Base-by-base conservation (phyloP, 495 filamentous ascomycete genomes). In the Penicillium malachiteum region DNA sequence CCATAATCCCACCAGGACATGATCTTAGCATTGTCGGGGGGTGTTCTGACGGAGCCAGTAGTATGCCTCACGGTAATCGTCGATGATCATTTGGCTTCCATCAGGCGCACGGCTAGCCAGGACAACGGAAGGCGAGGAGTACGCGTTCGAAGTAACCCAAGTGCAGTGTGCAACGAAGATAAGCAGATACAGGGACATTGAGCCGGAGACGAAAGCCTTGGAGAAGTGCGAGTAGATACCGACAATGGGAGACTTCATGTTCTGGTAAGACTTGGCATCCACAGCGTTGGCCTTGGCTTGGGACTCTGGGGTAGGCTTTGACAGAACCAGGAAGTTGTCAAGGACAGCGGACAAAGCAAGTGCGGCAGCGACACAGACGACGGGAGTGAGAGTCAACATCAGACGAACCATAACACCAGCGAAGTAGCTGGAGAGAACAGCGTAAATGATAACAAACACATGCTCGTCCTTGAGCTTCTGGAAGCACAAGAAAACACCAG, bases 1-100 rank as follows among this genome's bases (percentile, higher is more conserved):
- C 95, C 95, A 61, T 99, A 99, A 69, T 99, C 95, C 95, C 95
- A 99, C 95, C 95, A 99, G 13, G 91, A 92, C 95, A 97, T 97
- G 66, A 99, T 89, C 83, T 99, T 99, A 62, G 95, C 93, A 66
- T 96, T 88, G 44, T 92, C 82, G 14, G 85, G 78, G n/a, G 3
- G 95, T 97, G 71, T 99, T 99, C 72, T 97, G 96, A 59, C 95
- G 89, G 45, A 99, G 86, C 95, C 95, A 99, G 74, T 99, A 96
- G 78, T 99, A 99, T 3, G 95, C 95, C 79, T 99, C 95, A 66
- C 95, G 87, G 73, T 99, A 99, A 71, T 99, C 95, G 65, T 99
- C 95, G 66, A 99, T 99, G 71, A 99, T 97, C 74, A 93, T 91
- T 63, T 97, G 94, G 63, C 87, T 92, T 51, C 95, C 95, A 73